Conservation (phyloP, 257 asterid species). For the Nicotiana paniculata region DNA sequence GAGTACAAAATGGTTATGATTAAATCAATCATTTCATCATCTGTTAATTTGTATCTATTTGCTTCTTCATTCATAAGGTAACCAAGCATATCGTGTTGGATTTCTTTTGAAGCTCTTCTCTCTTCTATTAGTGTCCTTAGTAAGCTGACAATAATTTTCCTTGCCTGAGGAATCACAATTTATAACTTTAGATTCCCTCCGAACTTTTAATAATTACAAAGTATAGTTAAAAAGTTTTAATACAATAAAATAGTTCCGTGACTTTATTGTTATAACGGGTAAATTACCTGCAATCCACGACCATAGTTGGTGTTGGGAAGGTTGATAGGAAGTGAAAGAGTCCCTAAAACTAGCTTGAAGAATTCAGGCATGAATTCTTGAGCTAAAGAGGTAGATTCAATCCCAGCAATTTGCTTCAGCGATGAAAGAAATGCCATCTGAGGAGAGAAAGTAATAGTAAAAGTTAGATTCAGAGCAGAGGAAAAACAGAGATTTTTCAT, state of each 20-base stretch:
- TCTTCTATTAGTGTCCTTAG: constrained; percentile 47
- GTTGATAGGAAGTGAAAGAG: constrained; percentile 90
- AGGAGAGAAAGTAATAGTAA: background rate
- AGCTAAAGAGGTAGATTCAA: constrained; percentile 59
- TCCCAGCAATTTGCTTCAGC: constrained; percentile 75
- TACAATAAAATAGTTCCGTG: too few relatives aligned
- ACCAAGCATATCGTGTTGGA: constrained; percentile 63
- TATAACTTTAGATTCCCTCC: background rate
- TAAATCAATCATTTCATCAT: constrained; percentile 73
- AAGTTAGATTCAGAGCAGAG: constrained; percentile 20
- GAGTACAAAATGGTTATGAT: constrained; percentile 74
- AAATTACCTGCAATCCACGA: constrained; percentile 72
- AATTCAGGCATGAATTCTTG: constrained; percentile 81
- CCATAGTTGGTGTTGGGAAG: constrained; percentile 79
- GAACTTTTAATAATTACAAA: background rate
- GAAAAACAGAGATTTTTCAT: background rate
- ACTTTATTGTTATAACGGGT: background rate
- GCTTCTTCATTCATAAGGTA: constrained; percentile 38
- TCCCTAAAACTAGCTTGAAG: constrained; percentile 84
- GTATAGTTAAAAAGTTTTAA: too few relatives aligned
- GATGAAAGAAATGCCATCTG: constrained; percentile 98
- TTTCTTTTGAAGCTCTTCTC: constrained; percentile 43
- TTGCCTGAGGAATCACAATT: constrained; percentile 43
- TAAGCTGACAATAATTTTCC: constrained; percentile 55
- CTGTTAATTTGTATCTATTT: constrained; percentile 50